Evolutionary conservation across 345 rosid species (phyloP).

Genomic region (Eutrema heterophyllum): DNA sequence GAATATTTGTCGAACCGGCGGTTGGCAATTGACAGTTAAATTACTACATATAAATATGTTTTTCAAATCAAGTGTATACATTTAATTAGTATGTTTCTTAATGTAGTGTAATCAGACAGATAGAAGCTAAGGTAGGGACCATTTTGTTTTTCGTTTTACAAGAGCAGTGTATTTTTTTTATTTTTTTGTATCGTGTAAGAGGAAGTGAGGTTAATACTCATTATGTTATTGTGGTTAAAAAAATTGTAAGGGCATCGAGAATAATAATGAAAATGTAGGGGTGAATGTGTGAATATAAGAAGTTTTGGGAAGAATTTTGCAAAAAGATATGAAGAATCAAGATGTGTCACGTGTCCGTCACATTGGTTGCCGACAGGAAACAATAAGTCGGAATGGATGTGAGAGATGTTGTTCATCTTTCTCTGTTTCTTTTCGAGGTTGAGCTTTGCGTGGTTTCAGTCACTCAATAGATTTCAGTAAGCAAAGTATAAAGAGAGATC

Average conservation of each 20-base stretch:
- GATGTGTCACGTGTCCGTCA: conserved; percentile 16
- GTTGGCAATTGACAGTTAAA: not conserved
- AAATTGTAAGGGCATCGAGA: not conserved
- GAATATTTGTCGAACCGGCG: not conserved
- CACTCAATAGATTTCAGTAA: conserved; percentile 3
- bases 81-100: not conserved
- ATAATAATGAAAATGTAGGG: not conserved
- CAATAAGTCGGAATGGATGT: not conserved
- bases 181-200: not conserved
- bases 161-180: not conserved
- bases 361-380: conserved; percentile 10
- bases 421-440: not conserved
- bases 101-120: not conserved
- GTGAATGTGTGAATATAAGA: not conserved
- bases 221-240: not conserved
- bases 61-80: not conserved
- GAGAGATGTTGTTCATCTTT: not conserved
- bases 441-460: not conserved
- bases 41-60: not conserved
- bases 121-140: not conserved
- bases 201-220: not conserved
- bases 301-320: not conserved
- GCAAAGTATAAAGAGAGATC: not conserved
- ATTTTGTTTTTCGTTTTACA: not conserved
- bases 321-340: not conserved